These are phyloP conservation scores for Glebionis coronaria DNA, from an alignment of 129 eudicot genomes.

Conservation along the genomic window DNA sequence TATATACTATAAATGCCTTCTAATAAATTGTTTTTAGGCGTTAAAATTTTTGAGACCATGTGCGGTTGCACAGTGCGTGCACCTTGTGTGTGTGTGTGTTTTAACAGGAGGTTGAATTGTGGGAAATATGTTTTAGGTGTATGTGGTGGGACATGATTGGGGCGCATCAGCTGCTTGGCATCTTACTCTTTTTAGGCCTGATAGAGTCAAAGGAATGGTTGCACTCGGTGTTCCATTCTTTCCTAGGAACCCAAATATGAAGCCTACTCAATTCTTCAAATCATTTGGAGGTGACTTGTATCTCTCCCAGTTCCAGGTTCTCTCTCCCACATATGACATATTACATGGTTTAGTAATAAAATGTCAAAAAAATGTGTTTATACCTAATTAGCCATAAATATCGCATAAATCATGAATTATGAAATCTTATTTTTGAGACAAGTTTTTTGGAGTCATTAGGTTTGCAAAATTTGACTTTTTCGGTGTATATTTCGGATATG, in stretches of 20 bases:
- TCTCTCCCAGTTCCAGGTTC: slow-evolving; percentile 50
- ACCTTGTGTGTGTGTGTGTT: neutral
- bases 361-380: too few species aligned
- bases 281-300: slow-evolving; percentile 42
- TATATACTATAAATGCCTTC: too few species aligned
- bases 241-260: slow-evolving; percentile 39
- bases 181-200: slow-evolving; percentile 49
- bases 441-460: too few species aligned
- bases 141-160: slow-evolving; percentile 65
- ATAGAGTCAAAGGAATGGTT: slow-evolving; percentile 46
- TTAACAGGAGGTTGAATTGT: slow-evolving; percentile 15
- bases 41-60: too few species aligned
- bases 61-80: too few species aligned
- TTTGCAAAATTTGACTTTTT: too few species aligned
- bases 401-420: too few species aligned
- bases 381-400: too few species aligned
- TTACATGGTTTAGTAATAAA: neutral
- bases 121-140: slow-evolving; percentile 29
- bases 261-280: slow-evolving; percentile 30
- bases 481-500: too few species aligned
- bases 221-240: slow-evolving; percentile 43
- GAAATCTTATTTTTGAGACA: too few species aligned
- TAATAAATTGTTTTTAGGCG: slow-evolving; percentile 1
- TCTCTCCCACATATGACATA: neutral
- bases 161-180: slow-evolving; percentile 56